Evolutionary conservation across 192 early-diverging fungal species (phyloP).

Genomic region (Thoreauomyces humboldtii): DNA sequence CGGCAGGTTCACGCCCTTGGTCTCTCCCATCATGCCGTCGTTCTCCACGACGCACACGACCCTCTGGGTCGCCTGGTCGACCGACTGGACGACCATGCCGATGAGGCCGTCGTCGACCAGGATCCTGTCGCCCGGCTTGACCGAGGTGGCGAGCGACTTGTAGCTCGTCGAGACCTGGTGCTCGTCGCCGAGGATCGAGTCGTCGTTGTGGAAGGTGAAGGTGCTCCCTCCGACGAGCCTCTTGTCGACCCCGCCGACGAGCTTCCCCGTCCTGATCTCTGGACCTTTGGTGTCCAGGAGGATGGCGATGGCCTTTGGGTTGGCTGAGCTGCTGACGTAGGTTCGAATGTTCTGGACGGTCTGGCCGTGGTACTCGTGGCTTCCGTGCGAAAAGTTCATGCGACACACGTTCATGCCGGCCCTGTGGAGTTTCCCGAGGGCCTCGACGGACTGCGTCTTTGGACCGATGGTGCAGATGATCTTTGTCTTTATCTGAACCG

Average conservation of each 20-base stretch:
- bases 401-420: conserved; percentile 56
- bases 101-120: conserved; percentile 57
- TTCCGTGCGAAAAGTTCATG: conserved; percentile 60
- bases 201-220: conserved; percentile 56
- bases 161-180: conserved; percentile 52
- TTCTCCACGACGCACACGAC: conserved; percentile 61
- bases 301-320: conserved; percentile 44
- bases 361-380: conserved; percentile 53
- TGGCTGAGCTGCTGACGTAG: conserved; percentile 37
- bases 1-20: conserved; percentile 96
- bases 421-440: conserved; percentile 45
- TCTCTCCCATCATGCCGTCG: conserved; percentile 83
- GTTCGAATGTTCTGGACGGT: conserved; percentile 46
- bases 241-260: conserved; percentile 43
- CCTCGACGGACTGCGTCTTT: conserved; percentile 52
- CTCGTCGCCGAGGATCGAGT: conserved; percentile 44
- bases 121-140: conserved; percentile 46
- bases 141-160: conserved; percentile 39
- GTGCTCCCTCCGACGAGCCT: conserved; percentile 39
- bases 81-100: conserved; percentile 41
- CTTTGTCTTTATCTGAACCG: conserved; percentile 54
- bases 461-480: conserved; percentile 60
- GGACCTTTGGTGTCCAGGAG: conserved; percentile 61
- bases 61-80: conserved; percentile 27
- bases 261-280: conserved; percentile 57